Base-by-base conservation (phyloP, 495 filamentous ascomycete species). In the Penicillium tannophilum region DNA sequence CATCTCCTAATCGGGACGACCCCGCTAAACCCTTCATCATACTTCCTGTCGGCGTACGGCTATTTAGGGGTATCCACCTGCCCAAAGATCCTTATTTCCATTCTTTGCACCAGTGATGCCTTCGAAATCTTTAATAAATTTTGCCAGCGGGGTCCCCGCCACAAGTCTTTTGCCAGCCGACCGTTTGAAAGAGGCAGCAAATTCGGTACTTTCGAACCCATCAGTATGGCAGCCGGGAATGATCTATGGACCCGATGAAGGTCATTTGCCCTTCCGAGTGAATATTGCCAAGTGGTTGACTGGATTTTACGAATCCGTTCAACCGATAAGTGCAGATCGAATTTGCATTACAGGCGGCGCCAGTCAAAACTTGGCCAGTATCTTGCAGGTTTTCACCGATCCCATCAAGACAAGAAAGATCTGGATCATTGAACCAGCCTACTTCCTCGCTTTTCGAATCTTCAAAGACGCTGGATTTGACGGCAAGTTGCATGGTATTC, bases 301-400 rank as follows among this genome's bases (percentile, higher is more conserved):
- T 0, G 55, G 59, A 1, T 84, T 82, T 54, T 92, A 90, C 60
- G 31, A 49, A 7, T 39, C 54, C 0, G 63, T 70, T 0, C 24
- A 55, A 9, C 49, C 65, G 2, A 64, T 64, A 0, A 51, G 63
- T 4, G 61, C 74, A 4, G 76, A 83, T 2, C 72, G 87, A n/a
- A 84, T 92, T n/a, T 83, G 82, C 59, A 86, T 92, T 61, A 89
- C 90, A 0, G 82, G 86, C 19, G 89, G 79, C 9, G 89, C 90
- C 1, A 80, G 73, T 19, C 87, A 90, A 64, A 85, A 79, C 62
- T 63, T 92, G 7, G 84, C 83, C 4, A 81, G 76, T 39, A 65
- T 89, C 0, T 68, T 92, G 26, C 75, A 80, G 56, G 79, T 79
- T 4, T 92, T 85, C 60, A 87, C 86, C 0, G 88, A 90, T 62